These are phyloP conservation scores for Phytophthora ramorum DNA, from an alignment of 352 stramenopile genomes.

Conservation along the genomic window DNA sequence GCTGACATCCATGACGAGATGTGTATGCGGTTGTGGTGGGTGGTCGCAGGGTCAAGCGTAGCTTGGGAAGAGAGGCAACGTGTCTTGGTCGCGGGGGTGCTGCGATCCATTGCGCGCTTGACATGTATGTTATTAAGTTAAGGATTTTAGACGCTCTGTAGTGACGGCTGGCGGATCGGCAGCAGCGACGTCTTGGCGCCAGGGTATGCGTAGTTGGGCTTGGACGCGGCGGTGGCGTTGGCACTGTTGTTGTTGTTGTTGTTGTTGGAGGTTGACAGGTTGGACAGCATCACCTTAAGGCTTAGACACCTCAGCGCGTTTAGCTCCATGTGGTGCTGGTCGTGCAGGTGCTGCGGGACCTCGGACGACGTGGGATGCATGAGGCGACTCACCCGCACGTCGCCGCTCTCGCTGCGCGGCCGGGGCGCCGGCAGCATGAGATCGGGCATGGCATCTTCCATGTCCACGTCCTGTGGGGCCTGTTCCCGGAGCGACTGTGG, in stretches of 20 bases:
- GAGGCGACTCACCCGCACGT: constrained; percentile 25
- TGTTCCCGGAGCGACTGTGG: constrained; percentile 22
- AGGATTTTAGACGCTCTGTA: constrained; percentile 46
- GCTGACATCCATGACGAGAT: too few species aligned
- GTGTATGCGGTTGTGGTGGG: too few species aligned
- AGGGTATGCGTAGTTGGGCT: constrained; percentile 36
- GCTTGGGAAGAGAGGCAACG: too few species aligned
- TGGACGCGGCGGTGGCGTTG: constrained; percentile 25
- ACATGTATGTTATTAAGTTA: too few species aligned
- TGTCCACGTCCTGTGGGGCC: constrained; percentile 19
- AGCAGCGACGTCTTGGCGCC: constrained; percentile 36
- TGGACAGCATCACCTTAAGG: constrained; percentile 65
- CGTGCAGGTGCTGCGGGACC: constrained; percentile 37
- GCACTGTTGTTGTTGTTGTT: constrained; percentile 7
- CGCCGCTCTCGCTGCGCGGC: constrained; percentile 24
- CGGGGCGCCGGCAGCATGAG: constrained; percentile 28
- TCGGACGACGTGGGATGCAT: constrained; percentile 26
- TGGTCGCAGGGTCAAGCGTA: too few species aligned
- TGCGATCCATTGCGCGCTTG: too few species aligned
- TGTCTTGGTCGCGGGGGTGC: too few species aligned
- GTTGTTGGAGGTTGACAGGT: constrained; percentile 27
- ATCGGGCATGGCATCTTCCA: constrained; percentile 38
- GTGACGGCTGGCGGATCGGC: constrained; percentile 38
- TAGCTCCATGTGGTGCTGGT: constrained; percentile 53
- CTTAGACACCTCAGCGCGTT: constrained; percentile 59